These are phyloP conservation scores for Myriosclerotinia duriaeana DNA, from an alignment of 2,329 filamentous ascomycete species.

Conservation along the genomic window DNA sequence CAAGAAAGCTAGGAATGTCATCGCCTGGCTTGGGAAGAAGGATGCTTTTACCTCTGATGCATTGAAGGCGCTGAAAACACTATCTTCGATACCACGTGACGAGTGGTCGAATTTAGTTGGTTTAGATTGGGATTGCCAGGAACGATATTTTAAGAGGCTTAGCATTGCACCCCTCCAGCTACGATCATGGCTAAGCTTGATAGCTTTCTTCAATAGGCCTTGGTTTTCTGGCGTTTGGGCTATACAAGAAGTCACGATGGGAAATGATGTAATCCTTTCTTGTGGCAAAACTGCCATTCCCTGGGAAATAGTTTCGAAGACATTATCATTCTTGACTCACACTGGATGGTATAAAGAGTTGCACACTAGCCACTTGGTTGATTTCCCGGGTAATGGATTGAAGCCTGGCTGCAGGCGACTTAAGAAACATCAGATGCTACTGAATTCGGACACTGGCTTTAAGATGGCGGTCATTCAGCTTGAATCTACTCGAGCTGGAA, in stretches of 20 bases:
- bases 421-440: neutral
- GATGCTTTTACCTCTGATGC: slow-evolving; percentile 17
- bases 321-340: slow-evolving; percentile 9
- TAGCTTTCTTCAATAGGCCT: slow-evolving; percentile 19
- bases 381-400: neutral
- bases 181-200: slow-evolving; percentile 2
- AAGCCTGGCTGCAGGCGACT: neutral
- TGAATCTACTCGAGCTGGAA: slow-evolving; percentile 6
- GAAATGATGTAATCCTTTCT: slow-evolving; percentile 6
- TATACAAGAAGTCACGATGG: slow-evolving; percentile 9
- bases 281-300: slow-evolving; percentile 2
- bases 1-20: slow-evolving; percentile 20
- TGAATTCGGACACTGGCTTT: slow-evolving; percentile 6
- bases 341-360: slow-evolving; percentile 10
- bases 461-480: slow-evolving; percentile 17
- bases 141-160: slow-evolving; percentile 1
- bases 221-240: slow-evolving; percentile 18
- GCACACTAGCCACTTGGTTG: neutral
- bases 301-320: slow-evolving; percentile 8
- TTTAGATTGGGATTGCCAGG: slow-evolving; percentile 9
- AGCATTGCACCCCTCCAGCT: neutral
- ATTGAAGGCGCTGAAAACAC: slow-evolving; percentile 3
- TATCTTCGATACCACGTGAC: slow-evolving; percentile 11
- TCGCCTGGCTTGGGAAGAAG: slow-evolving; percentile 27
- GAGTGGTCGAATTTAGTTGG: slow-evolving; percentile 9